Evolutionary conservation across 2,329 filamentous ascomycete species (phyloP), one percentile per base, ranked within the genome.

Genomic region (Ceratocystis papillata): DNA sequence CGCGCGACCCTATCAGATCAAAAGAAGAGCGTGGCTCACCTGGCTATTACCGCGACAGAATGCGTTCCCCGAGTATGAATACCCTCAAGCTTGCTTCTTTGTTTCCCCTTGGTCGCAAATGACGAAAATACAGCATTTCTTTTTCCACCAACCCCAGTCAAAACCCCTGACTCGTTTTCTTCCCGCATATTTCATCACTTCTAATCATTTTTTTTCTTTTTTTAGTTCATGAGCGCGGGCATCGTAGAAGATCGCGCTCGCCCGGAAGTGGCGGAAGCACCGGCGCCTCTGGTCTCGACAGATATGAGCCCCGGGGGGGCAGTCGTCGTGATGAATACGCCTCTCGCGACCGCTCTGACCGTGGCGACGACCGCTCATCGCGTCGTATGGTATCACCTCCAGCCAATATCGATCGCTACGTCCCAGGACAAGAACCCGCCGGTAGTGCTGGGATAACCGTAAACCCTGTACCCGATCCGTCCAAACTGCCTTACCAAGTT

Each of bases 381-480:
- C 84, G 87, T 67, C 82, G 83, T 57, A 74, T 89, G 70, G 71
- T 81, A 73, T 81, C 86, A 8, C 78, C 86, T 68, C 78, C 87
- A 37, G 82, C 86, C 67, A 88, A 88, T 67, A 94, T 95, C 70
- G 90, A 95, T 74, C 85, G 90, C 71, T 94, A 94, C 73, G 87
- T 94, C 22, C 90, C 90, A 1, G 88, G 88, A 20, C 87, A 90
- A 70, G 84, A 87, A 64, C 48, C 48, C 15, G 75, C 72, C 67
- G 72, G 73, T 44, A 77, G 79, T 28, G 74, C 81, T 20, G 77
- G 71, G 8, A 46, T 78, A 25, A 72, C 79, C 0, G 75, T 79
- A 20, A 92, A 92, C 70, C 88, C 87, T 7, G 77, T 93, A 2
- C 80, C 83, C 12, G 88, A 93, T 69, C 89, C 89, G 1, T 79